Evolutionary conservation across 345 rosid species (phyloP).

Genomic region (Melastoma malabathricum): DNA sequence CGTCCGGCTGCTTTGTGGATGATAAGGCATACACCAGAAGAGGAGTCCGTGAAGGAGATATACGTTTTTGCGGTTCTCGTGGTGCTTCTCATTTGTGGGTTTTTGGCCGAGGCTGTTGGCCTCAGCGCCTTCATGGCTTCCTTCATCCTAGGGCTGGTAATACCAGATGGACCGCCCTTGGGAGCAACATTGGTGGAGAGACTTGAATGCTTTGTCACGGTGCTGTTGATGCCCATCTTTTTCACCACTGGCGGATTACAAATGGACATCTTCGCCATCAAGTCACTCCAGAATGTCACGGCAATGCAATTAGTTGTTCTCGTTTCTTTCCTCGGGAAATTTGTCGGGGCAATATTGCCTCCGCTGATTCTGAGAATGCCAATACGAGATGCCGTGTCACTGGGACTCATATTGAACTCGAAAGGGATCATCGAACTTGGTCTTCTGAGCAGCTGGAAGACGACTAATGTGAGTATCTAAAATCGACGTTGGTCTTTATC

Average conservation of each 20-base stretch:
- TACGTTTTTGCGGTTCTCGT: slow-evolving; percentile 13
- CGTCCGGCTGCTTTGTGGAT: slow-evolving; percentile 26
- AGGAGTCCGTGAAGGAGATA: slow-evolving; percentile 20
- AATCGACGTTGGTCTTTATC: no score
- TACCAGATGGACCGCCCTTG: slow-evolving; percentile 29
- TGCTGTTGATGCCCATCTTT: slow-evolving; percentile 19
- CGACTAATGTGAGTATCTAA: slow-evolving; percentile 11
- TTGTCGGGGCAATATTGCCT: slow-evolving; percentile 15
- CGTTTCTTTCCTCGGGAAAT: slow-evolving; percentile 13
- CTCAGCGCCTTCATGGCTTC: slow-evolving; percentile 9
- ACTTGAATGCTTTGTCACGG: slow-evolving; percentile 19
- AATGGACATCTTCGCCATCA: slow-evolving; percentile 9
- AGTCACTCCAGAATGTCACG: slow-evolving; percentile 11
- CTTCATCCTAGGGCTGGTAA: slow-evolving; percentile 19
- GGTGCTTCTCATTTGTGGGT: slow-evolving; percentile 16
- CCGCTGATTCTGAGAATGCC: slow-evolving; percentile 21
- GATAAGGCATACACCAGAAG: slow-evolving; percentile 17
- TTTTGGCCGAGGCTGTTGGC: slow-evolving; percentile 21
- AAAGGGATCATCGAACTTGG: slow-evolving; percentile 26
- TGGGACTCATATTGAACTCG: slow-evolving; percentile 25
- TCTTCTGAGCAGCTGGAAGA: slow-evolving; percentile 10
- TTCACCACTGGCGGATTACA: slow-evolving; percentile 20
- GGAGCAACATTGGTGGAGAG: slow-evolving; percentile 23
- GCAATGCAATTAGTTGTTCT: slow-evolving; percentile 5
- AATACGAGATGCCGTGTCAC: slow-evolving; percentile 20